phyloP scores from a whole-genome alignment of 371 early-diverging fungal genomes.

The Pancytospora philotis region DNA sequence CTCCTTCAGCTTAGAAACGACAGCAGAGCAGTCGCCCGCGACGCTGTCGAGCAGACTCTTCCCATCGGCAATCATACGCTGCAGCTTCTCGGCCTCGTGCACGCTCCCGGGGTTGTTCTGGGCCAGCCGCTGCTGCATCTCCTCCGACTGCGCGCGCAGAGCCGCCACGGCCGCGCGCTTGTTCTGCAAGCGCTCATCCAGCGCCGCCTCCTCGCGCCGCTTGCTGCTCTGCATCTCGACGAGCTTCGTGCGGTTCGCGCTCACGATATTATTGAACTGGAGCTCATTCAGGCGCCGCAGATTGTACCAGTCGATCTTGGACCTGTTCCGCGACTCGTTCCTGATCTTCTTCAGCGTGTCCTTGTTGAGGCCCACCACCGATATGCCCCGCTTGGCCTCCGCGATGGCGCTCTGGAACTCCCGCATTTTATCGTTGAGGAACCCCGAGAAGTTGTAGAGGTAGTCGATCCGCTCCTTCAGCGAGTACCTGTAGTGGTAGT shows the following conservation, averaged over 20 bases:
- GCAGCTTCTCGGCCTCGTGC: conserved; percentile 20
- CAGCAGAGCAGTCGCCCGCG: background rate
- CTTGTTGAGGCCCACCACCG: conserved; percentile 14
- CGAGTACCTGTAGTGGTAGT: conserved; percentile 25
- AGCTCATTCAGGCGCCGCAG: conserved; percentile 44
- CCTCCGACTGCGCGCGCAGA: background rate
- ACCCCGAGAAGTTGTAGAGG: conserved; percentile 24
- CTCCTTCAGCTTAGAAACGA: background rate
- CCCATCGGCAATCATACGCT: conserved; percentile 10
- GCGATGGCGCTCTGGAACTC: conserved; percentile 28
- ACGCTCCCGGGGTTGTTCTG: conserved; percentile 1
- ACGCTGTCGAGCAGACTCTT: conserved; percentile 4
- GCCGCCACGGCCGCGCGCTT: conserved; percentile 15
- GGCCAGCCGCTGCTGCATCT: background rate
- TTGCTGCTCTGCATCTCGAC: conserved; percentile 6
- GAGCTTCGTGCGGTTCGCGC: conserved; percentile 21
- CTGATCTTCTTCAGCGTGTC: conserved; percentile 33
- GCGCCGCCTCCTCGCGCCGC: background rate
- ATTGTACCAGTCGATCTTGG: conserved; percentile 51
- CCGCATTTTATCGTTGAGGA: conserved; percentile 31
- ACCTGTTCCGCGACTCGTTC: conserved; percentile 39
- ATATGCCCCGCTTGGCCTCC: conserved; percentile 16
- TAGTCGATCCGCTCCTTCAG: conserved; percentile 34
- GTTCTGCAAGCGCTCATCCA: background rate
- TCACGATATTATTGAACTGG: conserved; percentile 43